Conservation (phyloP, 345 rosid species). For the Litchi chinensis region DNA sequence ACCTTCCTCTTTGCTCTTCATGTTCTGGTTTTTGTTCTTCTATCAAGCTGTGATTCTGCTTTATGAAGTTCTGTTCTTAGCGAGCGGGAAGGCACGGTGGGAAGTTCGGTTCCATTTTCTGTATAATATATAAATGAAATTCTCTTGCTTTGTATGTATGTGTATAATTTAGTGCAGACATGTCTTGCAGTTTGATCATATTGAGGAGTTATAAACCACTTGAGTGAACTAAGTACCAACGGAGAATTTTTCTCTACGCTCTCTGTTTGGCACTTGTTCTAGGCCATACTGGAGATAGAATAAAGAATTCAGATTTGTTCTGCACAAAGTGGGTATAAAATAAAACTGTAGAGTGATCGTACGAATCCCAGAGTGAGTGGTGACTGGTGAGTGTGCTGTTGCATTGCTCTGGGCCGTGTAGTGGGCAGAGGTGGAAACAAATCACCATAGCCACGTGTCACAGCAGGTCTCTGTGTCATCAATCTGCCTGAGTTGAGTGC, state of each 20-base stretch:
- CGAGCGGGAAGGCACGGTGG: background rate
- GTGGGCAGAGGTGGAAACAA: background rate
- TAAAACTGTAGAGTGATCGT: background rate
- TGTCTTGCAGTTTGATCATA: background rate
- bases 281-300: background rate
- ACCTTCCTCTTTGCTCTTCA: background rate
- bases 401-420: background rate
- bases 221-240: background rate
- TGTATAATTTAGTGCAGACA: background rate
- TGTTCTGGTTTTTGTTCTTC: background rate
- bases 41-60: background rate
- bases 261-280: background rate
- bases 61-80: background rate
- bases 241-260: no score
- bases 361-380: background rate
- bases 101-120: background rate
- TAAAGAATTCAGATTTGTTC: background rate
- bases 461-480: background rate
- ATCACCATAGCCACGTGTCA: background rate
- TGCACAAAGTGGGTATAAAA: no score
- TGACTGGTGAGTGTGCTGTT: background rate
- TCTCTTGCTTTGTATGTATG: background rate
- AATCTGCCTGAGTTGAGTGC: background rate
- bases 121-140: slow-evolving; percentile 1
- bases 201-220: background rate